A percentile compares a stretch with the other conserved stretches of the same genome.
Conservation (phyloP, 1,139 yeast genomes). For the Sugiyamaella novakii region DNA sequence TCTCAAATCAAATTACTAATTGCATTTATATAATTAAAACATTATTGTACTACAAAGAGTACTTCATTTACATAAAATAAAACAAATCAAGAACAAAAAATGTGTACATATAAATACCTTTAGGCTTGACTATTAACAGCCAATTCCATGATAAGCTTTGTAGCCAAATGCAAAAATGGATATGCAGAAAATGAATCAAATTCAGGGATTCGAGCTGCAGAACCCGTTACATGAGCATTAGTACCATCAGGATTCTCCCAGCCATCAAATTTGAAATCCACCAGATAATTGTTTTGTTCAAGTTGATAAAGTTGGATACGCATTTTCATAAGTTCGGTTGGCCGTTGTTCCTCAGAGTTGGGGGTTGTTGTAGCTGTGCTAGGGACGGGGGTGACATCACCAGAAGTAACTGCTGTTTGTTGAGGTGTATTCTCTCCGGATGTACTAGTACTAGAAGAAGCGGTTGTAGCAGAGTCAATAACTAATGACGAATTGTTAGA, state of each 20-base stretch:
- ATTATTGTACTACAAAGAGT: conserved; percentile 3
- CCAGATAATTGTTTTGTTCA: conserved; percentile 93
- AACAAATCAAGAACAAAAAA: too few species aligned
- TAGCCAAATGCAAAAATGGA: conserved; percentile 91
- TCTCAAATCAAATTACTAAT: neutral
- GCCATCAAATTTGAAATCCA: conserved; percentile 97
- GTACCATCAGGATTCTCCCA: conserved; percentile 59
- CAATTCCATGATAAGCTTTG: conserved; percentile 90
- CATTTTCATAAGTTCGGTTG: conserved; percentile 92
- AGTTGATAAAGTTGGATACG: conserved; percentile 93
- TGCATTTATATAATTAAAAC: conserved; percentile 11
- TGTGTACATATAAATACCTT: too few species aligned
- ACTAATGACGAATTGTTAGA: neutral
- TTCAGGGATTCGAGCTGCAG: conserved; percentile 35
- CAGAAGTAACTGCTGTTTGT: conserved; percentile 5
- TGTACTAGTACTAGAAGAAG: conserved; percentile 5
- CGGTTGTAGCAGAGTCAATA: conserved; percentile 2
- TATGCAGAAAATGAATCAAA: conserved; percentile 82
- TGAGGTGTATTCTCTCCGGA: conserved; percentile 20
- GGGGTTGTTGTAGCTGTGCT: conserved; percentile 3
- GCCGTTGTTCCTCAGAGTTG: conserved; percentile 30
- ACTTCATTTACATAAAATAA: too few species aligned
- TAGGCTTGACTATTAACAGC: conserved; percentile 73
- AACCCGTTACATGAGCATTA: conserved; percentile 32
- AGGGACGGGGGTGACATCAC: conserved; percentile 15